Base-by-base conservation (phyloP, 257 asterid genomes). In the Solanum arcanum region DNA sequence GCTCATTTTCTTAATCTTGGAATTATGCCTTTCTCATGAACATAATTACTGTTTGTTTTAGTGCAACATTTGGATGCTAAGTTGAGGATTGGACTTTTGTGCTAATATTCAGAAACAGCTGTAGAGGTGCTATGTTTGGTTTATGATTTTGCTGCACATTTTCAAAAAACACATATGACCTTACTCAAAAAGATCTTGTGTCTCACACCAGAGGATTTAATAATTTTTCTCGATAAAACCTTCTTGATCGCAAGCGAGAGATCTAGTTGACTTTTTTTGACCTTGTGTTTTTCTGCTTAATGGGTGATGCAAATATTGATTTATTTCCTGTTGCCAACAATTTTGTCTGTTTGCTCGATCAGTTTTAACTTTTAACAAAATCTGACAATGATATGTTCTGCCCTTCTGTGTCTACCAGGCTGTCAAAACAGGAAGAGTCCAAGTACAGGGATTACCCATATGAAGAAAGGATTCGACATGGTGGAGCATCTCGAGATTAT, bases 341-440 rank as follows among this genome's bases (percentile, higher is more conserved):
- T 80, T 80, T 27, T 27, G 42, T 10, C 46, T 49, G 44, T 49
- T 31, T 11, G 85, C 46, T 81, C 21, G 39, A 80, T 49, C 83
- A 76, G 37, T 76, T 20, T 80, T 47, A 25, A 12, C 72, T 42
- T 52, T 49, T 47, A 33, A 12, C 72, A 73, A 31, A 78, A 33
- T 35, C 20, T 25, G 31, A 66, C 74, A 52, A 37, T 56, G 76
- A 9, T 84, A 86, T 31, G 73, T 52, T 35, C 70, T 64, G 33
- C 70, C 70, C 59, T 88, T 86, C 73, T 35, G 52, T 86, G 86
- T 87, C 86, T 66, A 90, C 42, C 90, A 97, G 99, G 94, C 87
- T 78, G 72, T 90, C 90, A 87, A 96, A 94, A 93, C 99, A 94
- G 89, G 99, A 97, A 49, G 99, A 94, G 33, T 89, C 96, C 18